These are phyloP conservation scores for Parastagonospora nodorum DNA, from an alignment of 2,329 filamentous ascomycete species.

Conservation along the genomic window DNA sequence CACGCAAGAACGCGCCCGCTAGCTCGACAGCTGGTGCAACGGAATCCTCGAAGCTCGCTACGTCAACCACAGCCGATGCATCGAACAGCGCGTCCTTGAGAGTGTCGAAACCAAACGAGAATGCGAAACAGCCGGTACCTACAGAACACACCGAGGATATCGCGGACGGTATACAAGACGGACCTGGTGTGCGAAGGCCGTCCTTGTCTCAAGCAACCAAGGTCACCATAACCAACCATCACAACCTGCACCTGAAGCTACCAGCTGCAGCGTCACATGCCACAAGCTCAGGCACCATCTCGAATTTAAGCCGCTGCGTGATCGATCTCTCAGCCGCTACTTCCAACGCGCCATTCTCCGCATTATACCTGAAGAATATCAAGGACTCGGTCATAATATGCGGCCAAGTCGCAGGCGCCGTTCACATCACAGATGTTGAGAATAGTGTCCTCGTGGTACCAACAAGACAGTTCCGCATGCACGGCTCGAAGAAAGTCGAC, in stretches of 20 bases:
- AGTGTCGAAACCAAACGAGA: slow-evolving; percentile 39
- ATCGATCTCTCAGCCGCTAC: slow-evolving; percentile 78
- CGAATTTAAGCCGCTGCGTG: slow-evolving; percentile 71
- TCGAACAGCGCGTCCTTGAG: slow-evolving; percentile 48
- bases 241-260: slow-evolving; percentile 74
- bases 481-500: slow-evolving; percentile 79
- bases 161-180: slow-evolving; percentile 8
- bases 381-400: slow-evolving; percentile 74
- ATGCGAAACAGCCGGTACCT: slow-evolving; percentile 32
- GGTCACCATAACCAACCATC: slow-evolving; percentile 70
- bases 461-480: slow-evolving; percentile 89
- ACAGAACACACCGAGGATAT: neutral
- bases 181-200: slow-evolving; percentile 45
- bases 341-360: slow-evolving; percentile 64
- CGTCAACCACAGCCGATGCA: slow-evolving; percentile 46
- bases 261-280: slow-evolving; percentile 72
- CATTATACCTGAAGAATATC: slow-evolving; percentile 71
- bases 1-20: slow-evolving; percentile 55
- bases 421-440: slow-evolving; percentile 77
- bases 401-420: slow-evolving; percentile 77
- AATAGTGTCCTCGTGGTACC: slow-evolving; percentile 74
- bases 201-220: slow-evolving; percentile 64
- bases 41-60: neutral
- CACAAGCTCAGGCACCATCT: slow-evolving; percentile 74
- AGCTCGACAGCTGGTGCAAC: neutral